Evolutionary conservation across 345 rosid species (phyloP).

Genomic region (Linum lewisii): DNA sequence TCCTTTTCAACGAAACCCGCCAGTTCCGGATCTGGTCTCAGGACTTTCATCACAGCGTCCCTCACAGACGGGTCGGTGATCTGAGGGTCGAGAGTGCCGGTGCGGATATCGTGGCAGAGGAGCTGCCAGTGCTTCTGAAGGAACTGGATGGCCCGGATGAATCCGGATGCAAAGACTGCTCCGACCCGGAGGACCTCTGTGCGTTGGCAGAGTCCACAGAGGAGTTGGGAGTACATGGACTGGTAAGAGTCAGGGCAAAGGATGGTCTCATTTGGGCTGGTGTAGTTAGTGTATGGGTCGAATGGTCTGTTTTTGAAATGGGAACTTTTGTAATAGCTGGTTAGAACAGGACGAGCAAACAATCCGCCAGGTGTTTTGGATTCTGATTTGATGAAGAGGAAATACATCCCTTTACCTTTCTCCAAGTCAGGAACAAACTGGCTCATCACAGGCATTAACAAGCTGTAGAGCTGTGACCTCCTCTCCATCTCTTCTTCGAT

Average conservation of each 20-base stretch:
- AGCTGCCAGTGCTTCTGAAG: conserved; percentile 37
- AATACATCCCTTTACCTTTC: conserved; percentile 53
- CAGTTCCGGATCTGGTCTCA: conserved; percentile 32
- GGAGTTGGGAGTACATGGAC: conserved; percentile 52
- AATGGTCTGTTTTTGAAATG: conserved; percentile 37
- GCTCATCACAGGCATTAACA: conserved; percentile 47
- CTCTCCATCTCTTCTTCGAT: conserved; percentile 41
- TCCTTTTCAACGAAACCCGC: conserved; percentile 36
- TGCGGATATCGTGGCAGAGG: conserved; percentile 31
- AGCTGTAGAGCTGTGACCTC: conserved; percentile 41
- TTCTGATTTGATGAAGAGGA: conserved; percentile 53
- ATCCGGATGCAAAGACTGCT: conserved; percentile 51
- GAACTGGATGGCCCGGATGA: conserved; percentile 49
- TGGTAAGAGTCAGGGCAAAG: conserved; percentile 47
- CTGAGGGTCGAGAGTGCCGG: conserved; percentile 29
- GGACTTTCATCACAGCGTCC: conserved; percentile 33
- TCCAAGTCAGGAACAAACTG: conserved; percentile 39
- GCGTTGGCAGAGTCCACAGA: conserved; percentile 44
- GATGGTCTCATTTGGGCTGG: conserved; percentile 50
- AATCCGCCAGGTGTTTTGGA: conserved; percentile 45
- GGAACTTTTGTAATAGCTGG: conserved; percentile 50
- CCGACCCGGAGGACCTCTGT: conserved; percentile 44
- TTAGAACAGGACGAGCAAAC: conserved; percentile 48
- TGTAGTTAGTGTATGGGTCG: conserved; percentile 45
- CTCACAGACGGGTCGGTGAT: conserved; percentile 31